These are phyloP conservation scores for Mycoemilia scoparia DNA, from an alignment of 192 early-diverging fungal species.

Conservation along the genomic window DNA sequence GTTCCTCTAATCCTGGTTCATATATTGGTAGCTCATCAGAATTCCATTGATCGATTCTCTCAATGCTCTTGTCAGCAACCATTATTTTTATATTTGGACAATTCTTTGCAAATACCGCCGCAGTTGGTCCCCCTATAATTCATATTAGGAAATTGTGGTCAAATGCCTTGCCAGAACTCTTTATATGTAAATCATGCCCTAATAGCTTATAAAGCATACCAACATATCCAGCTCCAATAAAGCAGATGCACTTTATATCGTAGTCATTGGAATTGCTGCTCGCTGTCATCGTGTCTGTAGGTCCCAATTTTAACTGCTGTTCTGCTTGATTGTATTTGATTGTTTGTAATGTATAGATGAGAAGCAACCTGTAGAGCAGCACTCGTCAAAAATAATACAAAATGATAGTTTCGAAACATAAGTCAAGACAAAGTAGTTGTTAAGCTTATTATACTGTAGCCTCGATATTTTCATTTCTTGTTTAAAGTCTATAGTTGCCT, in stretches of 20 bases:
- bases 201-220: slow-evolving; percentile 32
- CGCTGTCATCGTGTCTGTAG: no score
- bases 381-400: no score
- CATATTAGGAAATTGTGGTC: neutral
- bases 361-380: no score
- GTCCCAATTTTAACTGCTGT: no score
- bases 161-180: neutral
- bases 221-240: slow-evolving; percentile 91
- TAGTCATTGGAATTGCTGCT: no score
- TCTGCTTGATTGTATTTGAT: no score
- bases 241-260: slow-evolving; percentile 61
- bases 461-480: no score
- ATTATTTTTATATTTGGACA: slow-evolving; percentile 78
- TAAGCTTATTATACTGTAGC: no score
- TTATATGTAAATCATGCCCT: neutral
- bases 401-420: no score
- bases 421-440: no score
- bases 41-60: slow-evolving; percentile 82
- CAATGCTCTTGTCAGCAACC: slow-evolving; percentile 66
- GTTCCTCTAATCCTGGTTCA: slow-evolving; percentile 76
- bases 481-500: no score
- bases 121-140: slow-evolving; percentile 63
- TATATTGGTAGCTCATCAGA: slow-evolving; percentile 73
- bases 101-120: slow-evolving; percentile 79
- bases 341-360: no score